These are phyloP conservation scores for Lodderomyces margitis DNA, from an alignment of 1,139 yeast genomes.

Conservation along the genomic window DNA sequence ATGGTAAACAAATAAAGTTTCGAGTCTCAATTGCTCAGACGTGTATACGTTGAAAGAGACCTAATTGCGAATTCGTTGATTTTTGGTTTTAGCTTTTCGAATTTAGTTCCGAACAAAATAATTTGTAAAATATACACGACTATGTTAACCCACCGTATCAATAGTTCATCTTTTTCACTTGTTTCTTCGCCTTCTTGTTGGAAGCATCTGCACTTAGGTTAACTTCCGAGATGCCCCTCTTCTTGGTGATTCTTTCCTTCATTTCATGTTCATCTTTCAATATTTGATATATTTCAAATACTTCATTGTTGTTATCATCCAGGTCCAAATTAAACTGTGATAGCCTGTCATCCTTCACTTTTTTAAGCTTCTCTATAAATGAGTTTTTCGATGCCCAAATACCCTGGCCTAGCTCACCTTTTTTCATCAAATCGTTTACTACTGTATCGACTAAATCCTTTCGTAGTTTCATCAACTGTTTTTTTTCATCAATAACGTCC, in stretches of 20 bases:
- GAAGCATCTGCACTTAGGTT: background rate
- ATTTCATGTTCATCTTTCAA: slow-evolving; percentile 3
- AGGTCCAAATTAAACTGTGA: background rate
- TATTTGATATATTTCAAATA: slow-evolving; percentile 3
- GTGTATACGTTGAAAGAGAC: background rate
- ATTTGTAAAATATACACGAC: background rate
- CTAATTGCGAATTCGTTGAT: background rate
- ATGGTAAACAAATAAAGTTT: background rate
- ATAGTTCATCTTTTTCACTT: slow-evolving; percentile 3
- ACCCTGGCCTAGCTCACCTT: slow-evolving; percentile 12
- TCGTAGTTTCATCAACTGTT: slow-evolving; percentile 54
- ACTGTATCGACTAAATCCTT: slow-evolving; percentile 58
- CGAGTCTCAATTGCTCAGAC: background rate
- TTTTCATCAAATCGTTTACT: slow-evolving; percentile 32
- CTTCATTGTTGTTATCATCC: slow-evolving; percentile 1
- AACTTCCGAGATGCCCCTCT: slow-evolving; percentile 1
- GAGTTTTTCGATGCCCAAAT: slow-evolving; percentile 19
- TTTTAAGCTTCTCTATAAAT: slow-evolving; percentile 21
- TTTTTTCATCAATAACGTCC: slow-evolving; percentile 69
- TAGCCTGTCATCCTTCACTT: slow-evolving; percentile 27
- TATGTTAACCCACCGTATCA: no score
- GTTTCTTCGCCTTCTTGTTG: background rate
- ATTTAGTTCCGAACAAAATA: background rate
- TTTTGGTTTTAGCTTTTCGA: background rate
- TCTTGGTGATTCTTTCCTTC: slow-evolving; percentile 1